Conservation (phyloP, 2,329 filamentous ascomycete species). For the Fusarium foetens region DNA sequence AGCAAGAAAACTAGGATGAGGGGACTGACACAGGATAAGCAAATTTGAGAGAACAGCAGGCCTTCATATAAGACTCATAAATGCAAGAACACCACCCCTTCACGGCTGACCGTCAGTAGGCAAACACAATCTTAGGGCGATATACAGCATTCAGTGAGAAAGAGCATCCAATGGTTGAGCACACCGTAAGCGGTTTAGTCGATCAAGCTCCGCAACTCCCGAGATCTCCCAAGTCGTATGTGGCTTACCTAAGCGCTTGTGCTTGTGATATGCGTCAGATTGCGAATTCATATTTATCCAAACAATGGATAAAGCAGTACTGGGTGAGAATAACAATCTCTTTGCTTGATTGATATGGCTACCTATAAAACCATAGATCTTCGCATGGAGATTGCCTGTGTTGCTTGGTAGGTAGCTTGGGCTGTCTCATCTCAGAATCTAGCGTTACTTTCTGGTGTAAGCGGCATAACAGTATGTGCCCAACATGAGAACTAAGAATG, state of each 20-base stretch:
- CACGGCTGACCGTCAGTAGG: background rate
- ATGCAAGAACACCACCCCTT: background rate
- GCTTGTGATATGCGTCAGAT: background rate
- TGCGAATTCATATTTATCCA: background rate
- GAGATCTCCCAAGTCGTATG: conserved; percentile 9
- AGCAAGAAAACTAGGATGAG: background rate
- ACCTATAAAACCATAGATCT: background rate
- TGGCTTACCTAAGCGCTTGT: conserved; percentile 36
- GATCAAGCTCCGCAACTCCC: conserved; percentile 29
- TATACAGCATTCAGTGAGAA: conserved; percentile 14
- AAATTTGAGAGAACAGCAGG: background rate
- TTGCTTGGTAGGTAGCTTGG: background rate
- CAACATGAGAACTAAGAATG: background rate
- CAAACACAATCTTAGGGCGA: background rate
- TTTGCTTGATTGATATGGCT: background rate
- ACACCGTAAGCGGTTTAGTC: conserved; percentile 35
- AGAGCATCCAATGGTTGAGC: conserved; percentile 10
- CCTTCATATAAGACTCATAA: background rate
- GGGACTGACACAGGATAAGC: background rate
- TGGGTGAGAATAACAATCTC: background rate
- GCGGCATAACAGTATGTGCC: background rate
- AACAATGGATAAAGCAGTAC: background rate
- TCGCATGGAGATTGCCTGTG: background rate
- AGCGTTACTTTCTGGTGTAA: background rate
- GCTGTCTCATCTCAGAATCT: background rate